Base-by-base conservation (phyloP, 805 yeast genomes). In the Yamadazyma insecticola region DNA sequence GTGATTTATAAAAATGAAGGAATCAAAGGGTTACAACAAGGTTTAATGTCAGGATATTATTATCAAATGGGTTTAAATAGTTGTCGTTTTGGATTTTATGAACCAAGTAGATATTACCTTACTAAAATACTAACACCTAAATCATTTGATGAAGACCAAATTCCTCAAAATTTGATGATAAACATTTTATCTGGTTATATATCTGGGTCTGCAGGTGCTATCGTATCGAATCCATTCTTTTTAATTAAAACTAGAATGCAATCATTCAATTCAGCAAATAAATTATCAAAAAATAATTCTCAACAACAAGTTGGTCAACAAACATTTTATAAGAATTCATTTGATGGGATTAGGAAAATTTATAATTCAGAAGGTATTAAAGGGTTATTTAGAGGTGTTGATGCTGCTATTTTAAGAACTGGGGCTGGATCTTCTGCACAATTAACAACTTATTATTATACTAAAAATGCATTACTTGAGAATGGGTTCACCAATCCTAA, bases 351-450 rank as follows among this genome's bases (percentile, higher is more conserved):
- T 15, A 44, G 57, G 5, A 63, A 77, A 14, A 76, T 92, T 24
- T 76, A 66, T 49, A 59, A 58, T 28, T 57, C 70, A 1, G 95
- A 85, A 48, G 97, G 97, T 2, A 24, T 85, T 36, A 60, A 53
- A 35, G 97, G 97, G 5, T 65, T 84, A 39, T 90, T 77, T 59
- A 71, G 94, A 41, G 98, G 98, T 41, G 86, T 88, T 4, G 95
- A 86, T 50, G 96, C 98, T 2, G 97, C 98, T 2, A 76, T 88
- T 19, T 63, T 92, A 40, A 75, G 98, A 60, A 92, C 97, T 1
- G 96, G 96, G 48, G 82, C 88, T 35, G 98, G 97, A 2, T 92
- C 98, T 6, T 74, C 95, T 16, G 96, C 86, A 23, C 98, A 92
- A 63, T 66, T 92, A 45, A 97, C 98, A 11, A 78, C 88, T 29